Conservation (phyloP, 1,284 basidiomycete genomes). For the Phylloporus sp. region DNA sequence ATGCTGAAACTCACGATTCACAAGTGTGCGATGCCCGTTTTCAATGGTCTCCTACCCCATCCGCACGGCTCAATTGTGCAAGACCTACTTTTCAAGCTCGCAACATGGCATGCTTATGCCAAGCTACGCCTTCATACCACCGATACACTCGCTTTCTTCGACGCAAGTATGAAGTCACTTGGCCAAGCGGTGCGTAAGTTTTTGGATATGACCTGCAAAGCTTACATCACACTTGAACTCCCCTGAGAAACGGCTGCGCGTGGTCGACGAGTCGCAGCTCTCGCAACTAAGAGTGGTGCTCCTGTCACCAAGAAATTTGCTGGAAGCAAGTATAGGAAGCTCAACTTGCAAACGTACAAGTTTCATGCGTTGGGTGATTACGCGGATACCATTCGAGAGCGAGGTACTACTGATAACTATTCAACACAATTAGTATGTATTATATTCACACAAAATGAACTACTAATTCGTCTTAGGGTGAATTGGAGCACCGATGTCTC, state of each 20-base stretch:
- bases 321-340: slow-evolving; percentile 2
- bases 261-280: slow-evolving; percentile 11
- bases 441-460: too few relatives aligned
- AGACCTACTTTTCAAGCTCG: slow-evolving; percentile 9
- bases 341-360: slow-evolving; percentile 29
- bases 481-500: too few relatives aligned
- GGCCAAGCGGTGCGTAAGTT: slow-evolving; percentile 27
- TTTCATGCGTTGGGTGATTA: slow-evolving; percentile 39
- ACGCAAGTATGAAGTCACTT: slow-evolving; percentile 54
- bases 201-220: slow-evolving; percentile 17
- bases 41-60: slow-evolving; percentile 28
- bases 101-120: slow-evolving; percentile 34
- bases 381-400: not conserved
- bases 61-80: slow-evolving; percentile 29
- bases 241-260: slow-evolving; percentile 30
- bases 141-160: slow-evolving; percentile 29
- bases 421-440: not conserved
- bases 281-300: not conserved
- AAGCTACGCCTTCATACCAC: slow-evolving; percentile 38
- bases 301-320: not conserved
- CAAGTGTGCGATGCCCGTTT: slow-evolving; percentile 34
- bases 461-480: too few relatives aligned
- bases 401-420: not conserved
- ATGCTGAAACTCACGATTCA: not conserved
- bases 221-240: slow-evolving; percentile 32